These are phyloP conservation scores for Fusarium kyushuense DNA, from an alignment of 2,329 filamentous ascomycete genomes.

Conservation along the genomic window DNA sequence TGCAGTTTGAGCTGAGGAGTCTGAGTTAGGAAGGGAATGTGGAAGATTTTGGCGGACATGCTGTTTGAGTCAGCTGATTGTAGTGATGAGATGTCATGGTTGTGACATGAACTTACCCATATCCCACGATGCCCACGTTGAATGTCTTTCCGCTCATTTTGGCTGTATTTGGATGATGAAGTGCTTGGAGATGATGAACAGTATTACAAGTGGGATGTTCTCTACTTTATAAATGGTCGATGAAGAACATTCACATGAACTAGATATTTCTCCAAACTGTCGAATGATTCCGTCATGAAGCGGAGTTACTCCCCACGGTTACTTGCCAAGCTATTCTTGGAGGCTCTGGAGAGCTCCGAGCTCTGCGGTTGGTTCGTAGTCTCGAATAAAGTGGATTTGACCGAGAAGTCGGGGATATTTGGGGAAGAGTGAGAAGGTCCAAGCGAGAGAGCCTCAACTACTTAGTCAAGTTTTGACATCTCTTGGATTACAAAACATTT, in stretches of 20 bases:
- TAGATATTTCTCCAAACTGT: slow-evolving; percentile 21
- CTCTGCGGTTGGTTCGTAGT: slow-evolving; percentile 31
- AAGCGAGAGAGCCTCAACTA: slow-evolving; percentile 26
- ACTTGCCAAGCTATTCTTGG: slow-evolving; percentile 32
- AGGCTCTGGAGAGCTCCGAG: slow-evolving; percentile 20
- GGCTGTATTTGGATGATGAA: neutral
- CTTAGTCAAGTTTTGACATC: slow-evolving; percentile 23
- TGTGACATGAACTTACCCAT: slow-evolving; percentile 60
- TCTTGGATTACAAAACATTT: neutral
- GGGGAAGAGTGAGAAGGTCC: slow-evolving; percentile 34
- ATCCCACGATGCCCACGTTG: slow-evolving; percentile 65
- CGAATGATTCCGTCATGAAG: slow-evolving; percentile 42
- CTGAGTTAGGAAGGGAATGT: slow-evolving; percentile 80
- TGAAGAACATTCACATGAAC: slow-evolving; percentile 1
- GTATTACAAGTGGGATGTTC: neutral
- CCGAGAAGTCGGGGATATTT: slow-evolving; percentile 38
- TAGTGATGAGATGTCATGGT: slow-evolving; percentile 18
- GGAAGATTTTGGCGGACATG: slow-evolving; percentile 80
- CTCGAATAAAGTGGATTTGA: slow-evolving; percentile 37
- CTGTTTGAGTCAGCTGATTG: slow-evolving; percentile 51
- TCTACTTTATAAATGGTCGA: slow-evolving; percentile 13
- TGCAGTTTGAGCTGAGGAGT: slow-evolving; percentile 75
- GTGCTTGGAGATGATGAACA: neutral
- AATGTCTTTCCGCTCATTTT: slow-evolving; percentile 56
- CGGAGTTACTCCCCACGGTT: slow-evolving; percentile 41